Conservation (phyloP, 495 filamentous ascomycete genomes). For the Hyaloscypha finlandica region DNA sequence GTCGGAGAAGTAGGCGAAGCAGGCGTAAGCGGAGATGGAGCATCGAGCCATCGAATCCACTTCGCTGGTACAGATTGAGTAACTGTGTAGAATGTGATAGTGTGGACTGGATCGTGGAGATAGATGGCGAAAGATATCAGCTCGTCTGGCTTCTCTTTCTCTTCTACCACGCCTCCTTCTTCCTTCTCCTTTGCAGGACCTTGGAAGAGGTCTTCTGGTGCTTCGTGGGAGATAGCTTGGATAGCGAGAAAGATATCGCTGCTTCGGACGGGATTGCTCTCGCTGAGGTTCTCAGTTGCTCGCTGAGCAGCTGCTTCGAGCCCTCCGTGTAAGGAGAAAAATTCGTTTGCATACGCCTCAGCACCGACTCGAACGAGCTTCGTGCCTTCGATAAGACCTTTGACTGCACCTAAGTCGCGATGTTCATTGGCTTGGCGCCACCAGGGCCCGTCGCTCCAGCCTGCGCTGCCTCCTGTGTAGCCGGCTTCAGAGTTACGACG, state of each 20-base stretch:
- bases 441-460: constrained; percentile 95
- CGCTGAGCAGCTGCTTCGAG: constrained; percentile 77
- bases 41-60: constrained; percentile 94
- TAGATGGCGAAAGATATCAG: constrained; percentile 85
- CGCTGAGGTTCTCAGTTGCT: constrained; percentile 71
- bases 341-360: constrained; percentile 83
- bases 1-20: constrained; percentile 35
- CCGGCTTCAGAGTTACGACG: constrained; percentile 60
- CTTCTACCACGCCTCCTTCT: constrained; percentile 38
- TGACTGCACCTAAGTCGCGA: constrained; percentile 78
- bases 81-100: constrained; percentile 81
- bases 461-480: constrained; percentile 58
- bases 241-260: constrained; percentile 95
- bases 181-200: constrained; percentile 46
- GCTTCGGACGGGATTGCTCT: constrained; percentile 85
- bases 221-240: constrained; percentile 73
- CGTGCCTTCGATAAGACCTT: constrained; percentile 80
- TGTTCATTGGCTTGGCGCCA: constrained; percentile 74
- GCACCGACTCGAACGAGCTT: constrained; percentile 87
- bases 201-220: constrained; percentile 68
- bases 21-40: constrained; percentile 56
- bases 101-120: constrained; percentile 89
- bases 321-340: constrained; percentile 73
- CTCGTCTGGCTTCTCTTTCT: constrained; percentile 50
- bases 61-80: constrained; percentile 81